Evolutionary conservation across 78 protist species (phyloP), one percentile per base, ranked within the genome.

Genomic region (Parvularia atlantis): DNA sequence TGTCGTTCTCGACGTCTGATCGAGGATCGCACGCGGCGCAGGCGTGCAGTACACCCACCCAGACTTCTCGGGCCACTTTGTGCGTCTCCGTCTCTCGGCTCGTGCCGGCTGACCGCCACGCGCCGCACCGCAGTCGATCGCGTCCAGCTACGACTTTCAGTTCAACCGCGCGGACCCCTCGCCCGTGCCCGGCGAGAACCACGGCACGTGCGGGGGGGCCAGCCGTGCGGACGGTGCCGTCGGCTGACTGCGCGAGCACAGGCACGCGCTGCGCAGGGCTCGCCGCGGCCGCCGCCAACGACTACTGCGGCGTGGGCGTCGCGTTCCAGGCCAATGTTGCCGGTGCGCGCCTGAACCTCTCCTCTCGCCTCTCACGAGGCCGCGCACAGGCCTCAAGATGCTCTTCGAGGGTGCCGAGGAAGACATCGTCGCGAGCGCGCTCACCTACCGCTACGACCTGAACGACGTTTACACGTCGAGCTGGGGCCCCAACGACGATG

Each of bases 401-500:
- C n/a, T n/a, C n/a, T n/a, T n/a, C n/a, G n/a, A n/a, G n/a, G n/a
- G n/a, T n/a, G n/a, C n/a, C n/a, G n/a, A n/a, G n/a, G n/a, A n/a
- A n/a, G n/a, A n/a, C n/a, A n/a, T n/a, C n/a, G n/a, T n/a, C n/a
- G n/a, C n/a, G n/a, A n/a, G 52, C 43, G 78, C 70, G 43, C 7
- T 73, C 28, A 20, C 11, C 2, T 31, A 30, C 36, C 61, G 6
- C 26, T 10, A 1, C n/a, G 17, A 73, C 41, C 11, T 30, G 19
- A 73, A 48, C 41, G 43, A 37, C 46, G 39, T 73, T 39, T 73
- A 58, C 69, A 40, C 68, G 19, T 6, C 7, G 31, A 57, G 66
- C 36, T 73, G 78, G 78, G 78, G 78, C 0, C 78, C 78, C 33
- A 16, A 1, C 35, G 78, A 73, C 66, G 69, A 63, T 17, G 78